Base-by-base conservation (phyloP, 441 rosid species). In the Capsella rubella region DNA sequence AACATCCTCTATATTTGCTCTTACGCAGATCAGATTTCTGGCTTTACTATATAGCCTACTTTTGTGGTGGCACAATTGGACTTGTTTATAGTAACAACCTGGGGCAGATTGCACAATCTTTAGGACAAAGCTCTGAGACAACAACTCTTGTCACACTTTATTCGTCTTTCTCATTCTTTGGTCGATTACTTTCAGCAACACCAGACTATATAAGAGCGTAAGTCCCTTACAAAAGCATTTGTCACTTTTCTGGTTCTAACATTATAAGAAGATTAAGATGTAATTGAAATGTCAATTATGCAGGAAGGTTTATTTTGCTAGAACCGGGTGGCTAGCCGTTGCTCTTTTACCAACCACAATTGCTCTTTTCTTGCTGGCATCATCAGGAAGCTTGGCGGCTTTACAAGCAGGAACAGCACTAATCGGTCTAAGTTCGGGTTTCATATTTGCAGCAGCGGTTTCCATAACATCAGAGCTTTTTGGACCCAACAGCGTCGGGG, bases 51-150 rank as follows among this genome's bases (percentile, higher is more conserved):
- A 14, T 83, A 53, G 92, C 93, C 1, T 92, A 95, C 49, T 84
- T 95, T 64, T 95, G 97, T 49, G 99, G 99, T 2, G 97, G 99
- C 15, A 86, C 99, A 31, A 90, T 95, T 75, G 99, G 97, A 9
- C 97, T 92, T 37, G 97, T 90, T 39, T 95, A 92, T 76, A 95
- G 97, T 80, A 95, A 95, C 78, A 95, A 90, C 72, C 76, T 95
- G 8, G 99, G 99, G 54, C 97, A 95, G 83, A 92, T 95, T 70
- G 93, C 97, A 47, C 88, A 92, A 52, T 92, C 97, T 0, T 75
- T 87, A 4, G 97, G 97, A 59, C 85, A 89, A 60, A 49, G 84
- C 65, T 69, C 86, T 0, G 79, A 83, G 28, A 88, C 91, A 46
- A 80, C 92, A 46, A 69, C 84, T 27, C 95, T 95, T 58, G 80